phyloP scores from a whole-genome alignment of 768 basidiomycete species.

The Suillus bovinus region DNA sequence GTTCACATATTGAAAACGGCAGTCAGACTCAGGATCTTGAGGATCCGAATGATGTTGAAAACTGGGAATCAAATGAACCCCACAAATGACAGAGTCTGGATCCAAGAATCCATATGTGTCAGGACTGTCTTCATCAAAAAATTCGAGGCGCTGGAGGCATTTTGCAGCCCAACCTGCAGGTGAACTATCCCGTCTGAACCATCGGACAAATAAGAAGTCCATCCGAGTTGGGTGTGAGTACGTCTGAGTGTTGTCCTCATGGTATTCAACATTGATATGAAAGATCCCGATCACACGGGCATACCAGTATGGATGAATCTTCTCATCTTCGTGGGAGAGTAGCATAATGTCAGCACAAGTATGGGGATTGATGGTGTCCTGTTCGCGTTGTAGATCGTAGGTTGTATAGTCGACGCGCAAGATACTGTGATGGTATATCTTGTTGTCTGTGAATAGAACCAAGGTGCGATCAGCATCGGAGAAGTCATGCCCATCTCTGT shows the following conservation, averaged over 20 bases:
- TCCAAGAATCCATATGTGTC: conserved; percentile 47
- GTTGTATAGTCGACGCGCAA: conserved; percentile 34
- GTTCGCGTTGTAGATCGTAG: conserved; percentile 19
- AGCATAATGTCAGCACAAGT: conserved; percentile 36
- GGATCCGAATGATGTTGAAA: conserved; percentile 25
- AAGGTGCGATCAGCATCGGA: conserved; percentile 21
- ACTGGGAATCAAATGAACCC: conserved; percentile 42
- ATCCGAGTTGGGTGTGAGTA: conserved; percentile 17
- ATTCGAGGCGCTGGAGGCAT: too few species aligned
- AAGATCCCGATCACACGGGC: conserved; percentile 28
- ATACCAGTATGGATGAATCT: conserved; percentile 38
- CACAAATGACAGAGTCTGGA: conserved; percentile 39
- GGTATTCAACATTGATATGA: conserved; percentile 12
- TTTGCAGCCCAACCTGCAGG: too few species aligned
- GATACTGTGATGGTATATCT: conserved; percentile 29
- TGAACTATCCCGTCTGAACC: too few species aligned
- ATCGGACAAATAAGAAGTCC: conserved; percentile 43
- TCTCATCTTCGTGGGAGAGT: background rate
- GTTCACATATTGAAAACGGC: conserved; percentile 31
- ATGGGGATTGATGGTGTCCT: conserved; percentile 16
- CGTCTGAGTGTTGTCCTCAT: background rate
- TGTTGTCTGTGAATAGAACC: conserved; percentile 22
- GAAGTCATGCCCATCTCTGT: conserved; percentile 20
- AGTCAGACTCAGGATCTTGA: conserved; percentile 25
- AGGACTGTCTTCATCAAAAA: too few species aligned